phyloP scores from a whole-genome alignment of 768 basidiomycete species.

The Suillus brevipes region DNA sequence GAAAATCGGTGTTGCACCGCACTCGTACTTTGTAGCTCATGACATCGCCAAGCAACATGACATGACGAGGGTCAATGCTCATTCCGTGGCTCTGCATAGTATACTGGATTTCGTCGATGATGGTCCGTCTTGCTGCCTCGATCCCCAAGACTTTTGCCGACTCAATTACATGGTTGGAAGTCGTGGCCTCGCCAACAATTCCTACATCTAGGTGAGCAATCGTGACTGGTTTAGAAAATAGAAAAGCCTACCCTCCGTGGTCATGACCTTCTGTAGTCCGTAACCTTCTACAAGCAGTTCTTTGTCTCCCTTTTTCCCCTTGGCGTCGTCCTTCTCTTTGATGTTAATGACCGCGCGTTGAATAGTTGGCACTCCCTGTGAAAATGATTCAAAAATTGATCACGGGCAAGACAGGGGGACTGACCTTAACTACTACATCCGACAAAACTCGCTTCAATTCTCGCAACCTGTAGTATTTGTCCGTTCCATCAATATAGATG shows the following conservation, averaged over 20 bases:
- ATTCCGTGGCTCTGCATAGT: conserved; percentile 98
- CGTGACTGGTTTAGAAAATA: not conserved
- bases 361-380: conserved; percentile 81
- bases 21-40: conserved; percentile 90
- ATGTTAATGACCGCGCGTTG: conserved; percentile 95
- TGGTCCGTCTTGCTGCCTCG: conserved; percentile 91
- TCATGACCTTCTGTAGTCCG: conserved; percentile 96
- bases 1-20: conserved; percentile 7
- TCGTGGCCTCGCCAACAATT: conserved; percentile 88
- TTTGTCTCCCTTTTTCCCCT: conserved; percentile 84
- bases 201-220: conserved; percentile 46
- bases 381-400: conserved; percentile 1
- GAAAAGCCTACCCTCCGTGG: conserved; percentile 73
- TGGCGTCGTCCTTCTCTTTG: conserved; percentile 80
- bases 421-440: conserved; percentile 87
- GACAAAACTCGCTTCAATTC: conserved; percentile 83
- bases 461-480: conserved; percentile 82
- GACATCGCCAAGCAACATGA: conserved; percentile 97
- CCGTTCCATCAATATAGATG: conserved; percentile 74
- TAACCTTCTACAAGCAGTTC: conserved; percentile 96
- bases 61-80: conserved; percentile 97
- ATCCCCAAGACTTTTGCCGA: conserved; percentile 95
- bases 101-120: conserved; percentile 95
- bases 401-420: conserved; percentile 2
- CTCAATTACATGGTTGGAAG: conserved; percentile 97